Conservation (phyloP, 306 rosid species). For the Vigna trinervia region DNA sequence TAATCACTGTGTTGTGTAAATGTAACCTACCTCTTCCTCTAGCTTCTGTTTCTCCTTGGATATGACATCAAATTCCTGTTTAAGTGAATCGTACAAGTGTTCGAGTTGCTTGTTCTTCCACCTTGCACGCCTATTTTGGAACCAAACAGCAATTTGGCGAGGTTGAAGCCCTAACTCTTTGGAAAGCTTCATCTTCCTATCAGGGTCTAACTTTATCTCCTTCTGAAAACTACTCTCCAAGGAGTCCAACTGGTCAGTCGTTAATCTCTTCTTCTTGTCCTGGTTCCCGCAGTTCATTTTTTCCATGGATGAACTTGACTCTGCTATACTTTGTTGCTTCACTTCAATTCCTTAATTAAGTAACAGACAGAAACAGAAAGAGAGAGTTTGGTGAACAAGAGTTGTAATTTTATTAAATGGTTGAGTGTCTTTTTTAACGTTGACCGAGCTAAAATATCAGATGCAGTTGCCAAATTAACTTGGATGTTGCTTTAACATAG, state of each 20-base stretch:
- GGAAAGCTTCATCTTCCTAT: conserved; percentile 88
- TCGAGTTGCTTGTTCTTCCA: conserved; percentile 94
- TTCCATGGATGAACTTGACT: conserved; percentile 51
- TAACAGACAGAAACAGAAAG: neutral
- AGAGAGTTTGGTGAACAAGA: neutral
- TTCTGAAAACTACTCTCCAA: conserved; percentile 85
- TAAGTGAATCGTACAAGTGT: conserved; percentile 75
- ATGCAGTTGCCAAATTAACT: neutral
- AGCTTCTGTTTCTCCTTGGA: conserved; percentile 75
- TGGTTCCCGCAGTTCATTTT: conserved; percentile 43
- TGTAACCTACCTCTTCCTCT: conserved; percentile 69
- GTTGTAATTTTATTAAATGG: neutral
- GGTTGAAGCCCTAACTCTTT: conserved; percentile 90
- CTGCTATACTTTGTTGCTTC: conserved; percentile 58
- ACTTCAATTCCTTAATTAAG: conserved; percentile 61
- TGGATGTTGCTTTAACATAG: neutral
- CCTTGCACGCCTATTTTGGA: conserved; percentile 91
- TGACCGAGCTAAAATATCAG: neutral
- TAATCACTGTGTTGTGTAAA: neutral
- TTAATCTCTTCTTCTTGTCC: conserved; percentile 80
- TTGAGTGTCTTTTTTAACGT: neutral
- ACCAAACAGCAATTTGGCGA: conserved; percentile 94
- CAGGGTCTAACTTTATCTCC: conserved; percentile 90
- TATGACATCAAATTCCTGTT: conserved; percentile 71
- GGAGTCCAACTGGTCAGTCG: conserved; percentile 70